Evolutionary conservation across 306 rosid genomes (phyloP), one percentile per base, ranked within the genome.

Genomic region (Oxytropis ochrocephala): DNA sequence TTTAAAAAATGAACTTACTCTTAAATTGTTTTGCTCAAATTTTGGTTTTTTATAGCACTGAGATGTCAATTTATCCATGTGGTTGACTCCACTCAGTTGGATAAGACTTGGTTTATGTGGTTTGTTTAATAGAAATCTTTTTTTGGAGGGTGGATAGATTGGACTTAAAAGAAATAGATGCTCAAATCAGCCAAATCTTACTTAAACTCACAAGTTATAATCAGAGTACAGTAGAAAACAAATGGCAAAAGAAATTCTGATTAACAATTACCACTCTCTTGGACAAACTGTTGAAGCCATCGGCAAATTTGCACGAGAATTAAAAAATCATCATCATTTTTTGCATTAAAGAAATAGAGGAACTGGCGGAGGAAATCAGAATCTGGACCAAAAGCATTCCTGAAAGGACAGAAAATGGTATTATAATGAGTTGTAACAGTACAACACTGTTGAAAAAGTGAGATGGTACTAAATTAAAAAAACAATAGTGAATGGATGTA

Each of bases 291-390:
- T 69, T 72, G 86, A 74, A 88, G 84, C 72, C 85, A 78, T 74
- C 90, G 91, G 79, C 97, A 90, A 19, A 84, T 83, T 82, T 88
- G 89, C 86, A 86, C 89, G 60, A 94, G 96, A 78, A 75, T 56
- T 43, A 70, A 71, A 75, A 94, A 82, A 83, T 94, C 98, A 19
- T 72, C 88, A 50, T 11, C 72, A 38, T 78, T 80, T 69, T 74
- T 81, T 39, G 85, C 88, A 59, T 94, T 78, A 29, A 88, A 90
- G 96, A 90, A 94, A 82, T 81, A 94, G 41, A 94, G 92, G 74
- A 94, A 75, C 82, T 82, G 90, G 76, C 90, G 86, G 52, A 94
- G 86, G 80, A 90, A 94, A 80, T 88, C 97, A 70, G 97, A 94
- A 67, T 87, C 87, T 30, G 85, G 84, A 77, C 92, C 89, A 78